Conservation (phyloP, 2,329 filamentous ascomycete species). For the Colletotrichum lupini region DNA sequence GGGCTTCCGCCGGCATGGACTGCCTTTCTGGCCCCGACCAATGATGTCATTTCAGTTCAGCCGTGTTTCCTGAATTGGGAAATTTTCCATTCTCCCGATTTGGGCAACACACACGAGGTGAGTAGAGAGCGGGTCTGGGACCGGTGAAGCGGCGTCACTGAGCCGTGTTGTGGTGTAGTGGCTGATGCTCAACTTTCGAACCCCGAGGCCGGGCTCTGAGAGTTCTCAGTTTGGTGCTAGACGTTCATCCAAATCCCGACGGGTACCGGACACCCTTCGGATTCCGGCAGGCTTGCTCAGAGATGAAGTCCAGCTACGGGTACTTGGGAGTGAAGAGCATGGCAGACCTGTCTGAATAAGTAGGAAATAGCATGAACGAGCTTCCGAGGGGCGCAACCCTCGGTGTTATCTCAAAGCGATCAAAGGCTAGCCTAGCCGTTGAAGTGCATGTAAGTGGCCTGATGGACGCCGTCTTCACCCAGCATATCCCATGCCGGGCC, state of each 20-base stretch:
- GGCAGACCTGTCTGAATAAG: not conserved
- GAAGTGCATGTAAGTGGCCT: conserved; percentile 22
- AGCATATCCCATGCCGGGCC: conserved; percentile 3
- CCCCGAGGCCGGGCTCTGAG: not conserved
- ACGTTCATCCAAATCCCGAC: conserved; percentile 19
- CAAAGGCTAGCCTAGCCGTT: not conserved
- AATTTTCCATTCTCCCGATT: conserved; percentile 1
- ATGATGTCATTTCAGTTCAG: conserved; percentile 26
- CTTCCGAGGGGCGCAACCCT: not conserved
- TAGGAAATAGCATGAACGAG: not conserved
- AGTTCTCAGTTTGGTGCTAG: not conserved
- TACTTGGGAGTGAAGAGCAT: not conserved
- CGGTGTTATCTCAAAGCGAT: not conserved
- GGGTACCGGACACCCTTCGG: not conserved
- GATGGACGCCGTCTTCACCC: conserved; percentile 7
- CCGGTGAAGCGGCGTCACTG: not conserved
- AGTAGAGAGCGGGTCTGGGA: not conserved
- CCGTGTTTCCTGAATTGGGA: not conserved
- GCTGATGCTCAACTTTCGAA: not conserved
- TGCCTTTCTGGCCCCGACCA: conserved; percentile 6
- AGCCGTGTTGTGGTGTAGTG: not conserved
- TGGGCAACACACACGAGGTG: conserved; percentile 23
- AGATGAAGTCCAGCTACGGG: not conserved
- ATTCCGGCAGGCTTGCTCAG: not conserved
- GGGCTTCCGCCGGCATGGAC: conserved; percentile 12